Evolutionary conservation across 352 stramenopile species (phyloP).

Genomic region (Phytophthora hibernalis): DNA sequence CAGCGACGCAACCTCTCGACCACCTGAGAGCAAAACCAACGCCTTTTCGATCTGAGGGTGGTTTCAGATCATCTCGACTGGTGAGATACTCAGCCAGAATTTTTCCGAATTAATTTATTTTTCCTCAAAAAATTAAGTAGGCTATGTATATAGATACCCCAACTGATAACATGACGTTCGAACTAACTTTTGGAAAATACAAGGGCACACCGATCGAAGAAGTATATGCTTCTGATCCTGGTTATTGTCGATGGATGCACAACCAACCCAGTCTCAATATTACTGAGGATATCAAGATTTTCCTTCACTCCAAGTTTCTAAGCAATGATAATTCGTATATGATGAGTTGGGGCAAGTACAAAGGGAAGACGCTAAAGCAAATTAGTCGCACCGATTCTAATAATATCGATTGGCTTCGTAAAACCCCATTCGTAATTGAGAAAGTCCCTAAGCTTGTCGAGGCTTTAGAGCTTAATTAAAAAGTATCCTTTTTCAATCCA

Average conservation of each 20-base stretch:
- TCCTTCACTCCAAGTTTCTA: constrained; percentile 11
- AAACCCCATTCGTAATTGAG: constrained; percentile 5
- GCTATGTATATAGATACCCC: no score
- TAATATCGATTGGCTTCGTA: neutral
- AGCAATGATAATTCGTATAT: constrained; percentile 11
- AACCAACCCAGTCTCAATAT: constrained; percentile 11
- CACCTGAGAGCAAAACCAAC: no score
- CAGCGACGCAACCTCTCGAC: no score
- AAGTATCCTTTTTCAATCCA: constrained; percentile 3
- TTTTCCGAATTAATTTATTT: no score
- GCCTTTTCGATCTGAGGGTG: no score
- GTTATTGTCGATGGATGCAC: neutral
- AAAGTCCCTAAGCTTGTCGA: constrained; percentile 8
- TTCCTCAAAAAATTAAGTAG: no score
- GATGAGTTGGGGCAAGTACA: constrained; percentile 8
- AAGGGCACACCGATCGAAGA: no score
- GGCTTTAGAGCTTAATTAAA: constrained; percentile 7
- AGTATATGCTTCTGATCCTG: no score
- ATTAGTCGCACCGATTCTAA: constrained; percentile 6
- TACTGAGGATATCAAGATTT: constrained; percentile 14
- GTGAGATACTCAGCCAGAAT: no score
- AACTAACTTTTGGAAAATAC: no score
- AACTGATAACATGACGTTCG: no score
- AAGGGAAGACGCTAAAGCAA: constrained; percentile 8
- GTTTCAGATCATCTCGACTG: no score